phyloP scores from a whole-genome alignment of 352 stramenopile genomes.

The Pythium pyrilobum region DNA sequence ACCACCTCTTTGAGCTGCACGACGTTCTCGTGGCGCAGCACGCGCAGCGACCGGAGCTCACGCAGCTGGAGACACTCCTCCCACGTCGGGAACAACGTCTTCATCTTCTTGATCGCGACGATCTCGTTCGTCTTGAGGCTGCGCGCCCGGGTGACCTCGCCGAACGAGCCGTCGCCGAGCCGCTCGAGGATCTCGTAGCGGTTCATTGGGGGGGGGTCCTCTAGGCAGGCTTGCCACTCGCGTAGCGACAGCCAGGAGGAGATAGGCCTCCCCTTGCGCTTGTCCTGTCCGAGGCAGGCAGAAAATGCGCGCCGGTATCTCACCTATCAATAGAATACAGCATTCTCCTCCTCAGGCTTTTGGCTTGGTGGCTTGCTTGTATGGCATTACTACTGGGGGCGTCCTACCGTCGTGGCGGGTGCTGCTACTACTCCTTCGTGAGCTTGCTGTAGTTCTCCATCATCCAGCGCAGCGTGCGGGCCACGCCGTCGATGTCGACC shows the following conservation, averaged over 20 bases:
- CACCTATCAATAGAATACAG: neutral
- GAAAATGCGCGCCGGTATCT: too few species aligned
- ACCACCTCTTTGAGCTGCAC: conserved; percentile 84
- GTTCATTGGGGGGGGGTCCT: conserved; percentile 48
- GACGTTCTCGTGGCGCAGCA: conserved; percentile 79
- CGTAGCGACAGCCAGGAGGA: neutral
- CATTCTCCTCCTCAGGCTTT: neutral
- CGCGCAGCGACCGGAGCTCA: conserved; percentile 71
- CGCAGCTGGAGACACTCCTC: conserved; percentile 78
- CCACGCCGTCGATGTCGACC: conserved; percentile 78
- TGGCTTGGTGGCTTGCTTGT: neutral
- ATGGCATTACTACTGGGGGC: too few species aligned
- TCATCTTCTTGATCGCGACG: conserved; percentile 86
- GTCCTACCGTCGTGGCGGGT: too few species aligned
- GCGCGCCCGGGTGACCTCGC: conserved; percentile 88
- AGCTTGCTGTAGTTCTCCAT: conserved; percentile 38
- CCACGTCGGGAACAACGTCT: conserved; percentile 72
- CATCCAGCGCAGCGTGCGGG: conserved; percentile 56
- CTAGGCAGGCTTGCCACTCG: neutral
- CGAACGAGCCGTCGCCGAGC: conserved; percentile 92
- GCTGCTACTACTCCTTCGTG: conserved; percentile 35
- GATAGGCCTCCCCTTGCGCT: too few species aligned
- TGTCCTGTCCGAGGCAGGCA: too few species aligned
- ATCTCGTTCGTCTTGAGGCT: conserved; percentile 89
- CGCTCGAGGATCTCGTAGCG: conserved; percentile 90